These are phyloP conservation scores for Microdochium nivale DNA, from an alignment of 2,329 filamentous ascomycete species.

Conservation along the genomic window DNA sequence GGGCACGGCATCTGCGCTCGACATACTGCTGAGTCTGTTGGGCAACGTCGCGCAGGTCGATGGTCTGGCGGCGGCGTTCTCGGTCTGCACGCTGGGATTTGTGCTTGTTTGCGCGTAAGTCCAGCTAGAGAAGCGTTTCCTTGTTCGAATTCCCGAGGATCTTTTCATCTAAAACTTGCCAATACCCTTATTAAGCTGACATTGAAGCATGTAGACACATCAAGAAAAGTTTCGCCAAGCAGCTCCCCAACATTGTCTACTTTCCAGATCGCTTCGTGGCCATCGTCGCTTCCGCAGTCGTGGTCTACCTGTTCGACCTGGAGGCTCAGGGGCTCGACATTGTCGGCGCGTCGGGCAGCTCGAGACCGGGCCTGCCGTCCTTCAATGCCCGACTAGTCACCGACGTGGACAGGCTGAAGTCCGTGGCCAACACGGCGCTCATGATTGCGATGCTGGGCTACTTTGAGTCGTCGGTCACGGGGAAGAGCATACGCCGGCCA, in stretches of 20 bases:
- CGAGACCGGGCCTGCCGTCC: slow-evolving; percentile 47
- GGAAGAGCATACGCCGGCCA: slow-evolving; percentile 51
- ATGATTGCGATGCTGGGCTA: slow-evolving; percentile 66
- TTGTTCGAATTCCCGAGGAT: no score
- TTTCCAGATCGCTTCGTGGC: slow-evolving; percentile 64
- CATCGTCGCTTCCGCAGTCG: slow-evolving; percentile 57
- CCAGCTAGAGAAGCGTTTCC: no score
- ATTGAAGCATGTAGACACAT: slow-evolving; percentile 36
- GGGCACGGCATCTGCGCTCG: slow-evolving; percentile 23
- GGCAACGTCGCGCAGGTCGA: not conserved
- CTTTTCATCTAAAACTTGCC: no score
- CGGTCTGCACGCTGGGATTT: not conserved
- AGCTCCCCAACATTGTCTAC: slow-evolving; percentile 56
- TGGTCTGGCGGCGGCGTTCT: not conserved
- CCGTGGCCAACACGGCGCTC: slow-evolving; percentile 61
- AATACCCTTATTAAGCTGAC: slow-evolving; percentile 6
- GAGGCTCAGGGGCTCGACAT: slow-evolving; percentile 56
- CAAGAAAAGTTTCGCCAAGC: slow-evolving; percentile 54
- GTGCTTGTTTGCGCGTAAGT: slow-evolving; percentile 1
- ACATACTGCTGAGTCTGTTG: not conserved
- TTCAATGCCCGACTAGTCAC: slow-evolving; percentile 56
- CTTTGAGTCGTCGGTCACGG: slow-evolving; percentile 67
- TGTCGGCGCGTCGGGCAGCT: slow-evolving; percentile 53
- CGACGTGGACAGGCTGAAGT: slow-evolving; percentile 55
- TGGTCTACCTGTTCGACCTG: slow-evolving; percentile 55